phyloP scores from a whole-genome alignment of 306 rosid genomes.

The Cicer pinnatifidum region DNA sequence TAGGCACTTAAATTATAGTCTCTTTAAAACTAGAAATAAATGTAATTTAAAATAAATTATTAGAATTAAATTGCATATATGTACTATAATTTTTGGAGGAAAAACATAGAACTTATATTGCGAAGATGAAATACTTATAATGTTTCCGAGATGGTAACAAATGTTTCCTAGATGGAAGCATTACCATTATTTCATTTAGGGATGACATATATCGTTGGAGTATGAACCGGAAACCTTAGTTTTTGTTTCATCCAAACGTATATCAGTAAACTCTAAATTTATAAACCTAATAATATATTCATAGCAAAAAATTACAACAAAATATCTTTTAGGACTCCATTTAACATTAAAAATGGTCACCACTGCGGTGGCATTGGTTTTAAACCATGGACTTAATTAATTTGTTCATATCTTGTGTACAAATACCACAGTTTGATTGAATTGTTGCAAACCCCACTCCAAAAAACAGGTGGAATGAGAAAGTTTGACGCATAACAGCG shows the following conservation, averaged over 20 bases:
- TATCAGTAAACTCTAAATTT: too few species aligned
- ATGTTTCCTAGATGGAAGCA: background rate
- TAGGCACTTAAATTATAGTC: too few species aligned
- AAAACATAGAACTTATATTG: background rate
- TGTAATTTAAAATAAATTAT: too few species aligned
- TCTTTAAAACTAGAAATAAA: too few species aligned
- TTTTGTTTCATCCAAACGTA: too few species aligned
- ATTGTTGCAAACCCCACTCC: background rate
- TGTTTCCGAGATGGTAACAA: background rate
- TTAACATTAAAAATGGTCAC: background rate
- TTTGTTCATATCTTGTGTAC: background rate
- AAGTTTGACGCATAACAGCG: background rate
- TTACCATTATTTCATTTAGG: background rate
- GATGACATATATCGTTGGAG: background rate
- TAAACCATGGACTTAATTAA: background rate
- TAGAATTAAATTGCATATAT: too few species aligned
- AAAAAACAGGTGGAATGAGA: background rate
- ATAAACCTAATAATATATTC: too few species aligned
- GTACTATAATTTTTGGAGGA: background rate
- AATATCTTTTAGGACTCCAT: too few species aligned
- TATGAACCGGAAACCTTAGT: background rate
- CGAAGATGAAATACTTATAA: background rate
- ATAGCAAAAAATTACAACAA: too few species aligned
- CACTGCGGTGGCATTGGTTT: background rate
- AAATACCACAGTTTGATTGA: background rate